Conservation (phyloP, 371 early-diverging fungal genomes). For the Lichtheimia hyalospora region DNA sequence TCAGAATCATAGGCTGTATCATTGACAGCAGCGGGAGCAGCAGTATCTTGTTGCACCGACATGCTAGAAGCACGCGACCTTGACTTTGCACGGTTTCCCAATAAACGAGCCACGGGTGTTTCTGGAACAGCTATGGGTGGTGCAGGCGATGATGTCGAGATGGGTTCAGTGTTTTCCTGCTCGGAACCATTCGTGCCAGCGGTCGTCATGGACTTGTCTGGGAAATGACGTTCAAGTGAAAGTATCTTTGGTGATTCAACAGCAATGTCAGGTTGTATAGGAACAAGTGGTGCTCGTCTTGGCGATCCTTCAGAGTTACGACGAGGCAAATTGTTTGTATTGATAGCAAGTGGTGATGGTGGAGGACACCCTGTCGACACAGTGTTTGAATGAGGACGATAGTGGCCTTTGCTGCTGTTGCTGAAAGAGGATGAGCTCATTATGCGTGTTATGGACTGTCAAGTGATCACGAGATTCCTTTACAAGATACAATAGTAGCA, state of each 20-base stretch:
- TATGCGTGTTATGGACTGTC: too few species aligned
- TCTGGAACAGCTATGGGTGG: slow-evolving; percentile 7
- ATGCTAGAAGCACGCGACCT: too few species aligned
- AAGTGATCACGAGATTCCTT: too few species aligned
- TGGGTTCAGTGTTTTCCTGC: too few species aligned
- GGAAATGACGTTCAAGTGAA: slow-evolving; percentile 9
- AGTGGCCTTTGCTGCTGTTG: not conserved
- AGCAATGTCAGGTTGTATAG: slow-evolving; percentile 12
- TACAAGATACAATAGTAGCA: too few species aligned
- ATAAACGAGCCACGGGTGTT: too few species aligned
- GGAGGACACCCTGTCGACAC: slow-evolving; percentile 15
- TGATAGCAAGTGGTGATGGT: slow-evolving; percentile 3
- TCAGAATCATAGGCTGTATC: too few species aligned
- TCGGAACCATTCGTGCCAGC: too few species aligned
- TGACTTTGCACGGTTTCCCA: too few species aligned
- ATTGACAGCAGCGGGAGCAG: too few species aligned
- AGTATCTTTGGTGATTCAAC: slow-evolving; percentile 6
- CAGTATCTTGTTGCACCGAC: too few species aligned
- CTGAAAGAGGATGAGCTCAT: too few species aligned
- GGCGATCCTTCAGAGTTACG: slow-evolving; percentile 25
- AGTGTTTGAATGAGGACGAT: slow-evolving; percentile 18
- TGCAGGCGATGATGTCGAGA: not conserved
- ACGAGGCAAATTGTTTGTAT: slow-evolving; percentile 13
- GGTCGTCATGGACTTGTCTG: slow-evolving; percentile 8
- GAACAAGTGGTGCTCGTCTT: slow-evolving; percentile 1